These are phyloP conservation scores for Eudorina sp. DNA, from an alignment of 139 green algal genomes.

Conservation along the genomic window DNA sequence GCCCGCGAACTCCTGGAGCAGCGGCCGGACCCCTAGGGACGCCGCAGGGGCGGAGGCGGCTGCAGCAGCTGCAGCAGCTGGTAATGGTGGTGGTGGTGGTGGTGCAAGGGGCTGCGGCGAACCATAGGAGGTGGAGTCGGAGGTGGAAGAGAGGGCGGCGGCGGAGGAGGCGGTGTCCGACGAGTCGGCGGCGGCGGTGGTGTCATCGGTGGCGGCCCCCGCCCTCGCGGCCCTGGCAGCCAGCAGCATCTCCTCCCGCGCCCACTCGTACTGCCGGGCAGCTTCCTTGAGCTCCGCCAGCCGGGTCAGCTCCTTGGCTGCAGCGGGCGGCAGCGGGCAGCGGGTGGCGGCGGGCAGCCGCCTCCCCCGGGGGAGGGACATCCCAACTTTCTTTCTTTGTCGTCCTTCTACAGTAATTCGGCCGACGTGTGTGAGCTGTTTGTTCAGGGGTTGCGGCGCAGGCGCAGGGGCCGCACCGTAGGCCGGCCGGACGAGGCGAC, in stretches of 20 bases:
- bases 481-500: too few relatives aligned
- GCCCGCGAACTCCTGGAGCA: neutral
- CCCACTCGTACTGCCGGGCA: neutral
- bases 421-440: too few relatives aligned
- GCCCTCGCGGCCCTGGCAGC: neutral
- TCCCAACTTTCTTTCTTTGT: too few relatives aligned
- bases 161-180: neutral
- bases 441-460: too few relatives aligned
- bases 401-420: too few relatives aligned
- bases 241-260: neutral
- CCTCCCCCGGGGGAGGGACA: too few relatives aligned
- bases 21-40: neutral
- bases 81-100: too few relatives aligned
- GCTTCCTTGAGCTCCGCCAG: neutral
- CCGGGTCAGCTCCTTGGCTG: slow-evolving; percentile 4
- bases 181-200: neutral
- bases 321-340: neutral
- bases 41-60: neutral
- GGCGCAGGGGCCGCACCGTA: too few relatives aligned
- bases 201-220: neutral
- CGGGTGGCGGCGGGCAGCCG: neutral
- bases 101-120: neutral
- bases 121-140: too few relatives aligned
- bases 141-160: neutral
- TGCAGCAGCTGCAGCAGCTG: neutral